Conservation (phyloP, 1,284 basidiomycete genomes). For the Austroboletus novae-zelandiae region DNA sequence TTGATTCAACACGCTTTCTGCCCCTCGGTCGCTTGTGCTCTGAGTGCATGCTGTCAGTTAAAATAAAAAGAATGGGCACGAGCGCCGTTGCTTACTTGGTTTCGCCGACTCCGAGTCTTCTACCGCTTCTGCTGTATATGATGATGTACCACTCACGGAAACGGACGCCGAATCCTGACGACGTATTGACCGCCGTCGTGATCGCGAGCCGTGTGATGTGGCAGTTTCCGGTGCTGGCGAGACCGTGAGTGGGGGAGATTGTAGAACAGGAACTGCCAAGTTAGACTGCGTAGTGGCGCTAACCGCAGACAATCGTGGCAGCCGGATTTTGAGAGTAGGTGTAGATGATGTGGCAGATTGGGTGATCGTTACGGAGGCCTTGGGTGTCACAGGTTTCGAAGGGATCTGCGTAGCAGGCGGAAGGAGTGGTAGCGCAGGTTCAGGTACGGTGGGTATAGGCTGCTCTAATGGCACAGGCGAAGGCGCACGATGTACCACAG, state of each 20-base stretch:
- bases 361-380: constrained; percentile 35
- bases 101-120: constrained; percentile 29
- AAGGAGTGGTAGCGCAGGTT: constrained; percentile 9
- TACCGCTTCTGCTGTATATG: constrained; percentile 27
- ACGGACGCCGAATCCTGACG: constrained; percentile 31
- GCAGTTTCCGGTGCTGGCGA: constrained; percentile 27
- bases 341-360: constrained; percentile 33
- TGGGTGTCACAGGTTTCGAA: constrained; percentile 31
- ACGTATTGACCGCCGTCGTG: constrained; percentile 26
- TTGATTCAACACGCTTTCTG: constrained; percentile 22
- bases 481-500: constrained; percentile 8
- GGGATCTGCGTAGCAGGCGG: constrained; percentile 10
- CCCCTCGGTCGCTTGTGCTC: constrained; percentile 27
- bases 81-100: constrained; percentile 24
- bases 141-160: constrained; percentile 33
- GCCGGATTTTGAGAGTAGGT: constrained; percentile 34
- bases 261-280: constrained; percentile 13
- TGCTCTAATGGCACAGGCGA: constrained; percentile 11
- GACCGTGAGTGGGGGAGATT: constrained; percentile 22
- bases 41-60: constrained; percentile 8
- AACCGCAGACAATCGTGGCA: constrained; percentile 32
- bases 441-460: constrained; percentile 17
- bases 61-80: not conserved
- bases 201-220: constrained; percentile 24
- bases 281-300: constrained; percentile 26